Conservation (phyloP, 2,329 filamentous ascomycete genomes). For the Ilyonectria destructans region DNA sequence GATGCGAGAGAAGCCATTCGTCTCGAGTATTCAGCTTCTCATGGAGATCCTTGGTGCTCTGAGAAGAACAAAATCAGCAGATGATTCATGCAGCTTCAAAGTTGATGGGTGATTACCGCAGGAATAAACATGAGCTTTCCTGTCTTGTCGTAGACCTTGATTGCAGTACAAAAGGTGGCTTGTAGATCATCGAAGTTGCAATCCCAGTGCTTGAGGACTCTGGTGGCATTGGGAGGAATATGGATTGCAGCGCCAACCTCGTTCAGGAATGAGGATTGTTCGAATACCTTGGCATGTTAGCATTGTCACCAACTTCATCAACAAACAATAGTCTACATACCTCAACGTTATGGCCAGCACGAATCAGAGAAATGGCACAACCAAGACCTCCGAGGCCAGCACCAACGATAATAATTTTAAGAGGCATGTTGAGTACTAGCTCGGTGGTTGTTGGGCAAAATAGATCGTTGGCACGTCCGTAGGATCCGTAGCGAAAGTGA, state of each 20-base stretch:
- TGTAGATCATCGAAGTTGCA: background rate
- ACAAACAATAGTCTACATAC: background rate
- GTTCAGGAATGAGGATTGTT: constrained; percentile 15
- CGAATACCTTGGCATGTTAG: background rate
- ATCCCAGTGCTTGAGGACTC: constrained; percentile 8
- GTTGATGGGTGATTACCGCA: background rate
- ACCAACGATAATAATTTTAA: constrained; percentile 19
- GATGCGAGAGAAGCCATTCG: constrained; percentile 10
- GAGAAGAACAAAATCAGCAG: too few relatives aligned
- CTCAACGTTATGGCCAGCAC: constrained; percentile 4
- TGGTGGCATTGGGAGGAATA: constrained; percentile 14
- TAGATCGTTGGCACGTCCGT: too few relatives aligned
- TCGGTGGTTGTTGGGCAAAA: too few relatives aligned
- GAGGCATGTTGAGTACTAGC: constrained; percentile 1
- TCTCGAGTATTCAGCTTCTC: constrained; percentile 7
- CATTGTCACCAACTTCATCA: too few relatives aligned
- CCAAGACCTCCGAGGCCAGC: constrained; percentile 8
- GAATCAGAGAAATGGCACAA: constrained; percentile 4
- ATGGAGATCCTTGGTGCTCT: background rate
- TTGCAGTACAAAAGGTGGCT: background rate
- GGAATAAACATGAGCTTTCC: background rate
- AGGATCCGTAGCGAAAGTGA: too few relatives aligned
- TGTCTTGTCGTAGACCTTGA: constrained; percentile 13
- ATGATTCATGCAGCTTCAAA: too few relatives aligned
- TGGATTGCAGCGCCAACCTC: constrained; percentile 15